A percentile compares a stretch with the other conserved stretches of the same genome.
Conservation (phyloP, 768 basidiomycete species). For the Tylopilus balloui region DNA sequence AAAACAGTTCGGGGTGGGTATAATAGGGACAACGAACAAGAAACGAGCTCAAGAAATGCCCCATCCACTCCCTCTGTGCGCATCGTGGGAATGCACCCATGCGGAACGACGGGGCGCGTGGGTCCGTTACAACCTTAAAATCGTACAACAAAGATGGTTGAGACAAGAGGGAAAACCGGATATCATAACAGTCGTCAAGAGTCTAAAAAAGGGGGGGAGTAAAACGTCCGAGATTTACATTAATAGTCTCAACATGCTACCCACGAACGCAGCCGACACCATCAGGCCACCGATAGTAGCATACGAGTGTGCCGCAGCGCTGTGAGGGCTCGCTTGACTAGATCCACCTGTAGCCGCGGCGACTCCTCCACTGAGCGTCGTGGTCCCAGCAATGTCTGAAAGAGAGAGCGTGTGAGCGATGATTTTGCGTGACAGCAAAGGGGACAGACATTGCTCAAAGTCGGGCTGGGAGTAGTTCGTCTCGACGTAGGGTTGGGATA, state of each 20-base stretch:
- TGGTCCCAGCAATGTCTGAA: not conserved
- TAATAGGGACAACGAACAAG: not conserved
- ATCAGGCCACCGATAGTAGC: constrained; percentile 9
- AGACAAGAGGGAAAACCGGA: not conserved
- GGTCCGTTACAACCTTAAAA: too few species aligned
- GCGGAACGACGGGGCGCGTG: not conserved
- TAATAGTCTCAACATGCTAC: constrained; percentile 14
- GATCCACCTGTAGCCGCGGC: not conserved
- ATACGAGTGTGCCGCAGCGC: not conserved
- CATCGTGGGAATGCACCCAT: not conserved
- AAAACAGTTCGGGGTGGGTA: not conserved
- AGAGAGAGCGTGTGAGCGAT: not conserved
- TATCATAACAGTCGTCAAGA: not conserved
- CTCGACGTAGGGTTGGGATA: constrained; percentile 51
- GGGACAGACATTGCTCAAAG: constrained; percentile 43
- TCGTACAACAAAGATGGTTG: not conserved
- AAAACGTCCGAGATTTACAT: constrained; percentile 14
- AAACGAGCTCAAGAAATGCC: not conserved
- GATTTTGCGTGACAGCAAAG: not conserved
- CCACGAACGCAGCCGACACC: constrained; percentile 16
- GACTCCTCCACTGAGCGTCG: not conserved
- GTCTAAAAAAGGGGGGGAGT: not conserved
- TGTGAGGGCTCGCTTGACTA: not conserved
- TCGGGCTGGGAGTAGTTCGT: constrained; percentile 36
- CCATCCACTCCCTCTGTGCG: not conserved